These are phyloP conservation scores for Pichia ethanolica DNA, from an alignment of 805 yeast species.

Conservation along the genomic window DNA sequence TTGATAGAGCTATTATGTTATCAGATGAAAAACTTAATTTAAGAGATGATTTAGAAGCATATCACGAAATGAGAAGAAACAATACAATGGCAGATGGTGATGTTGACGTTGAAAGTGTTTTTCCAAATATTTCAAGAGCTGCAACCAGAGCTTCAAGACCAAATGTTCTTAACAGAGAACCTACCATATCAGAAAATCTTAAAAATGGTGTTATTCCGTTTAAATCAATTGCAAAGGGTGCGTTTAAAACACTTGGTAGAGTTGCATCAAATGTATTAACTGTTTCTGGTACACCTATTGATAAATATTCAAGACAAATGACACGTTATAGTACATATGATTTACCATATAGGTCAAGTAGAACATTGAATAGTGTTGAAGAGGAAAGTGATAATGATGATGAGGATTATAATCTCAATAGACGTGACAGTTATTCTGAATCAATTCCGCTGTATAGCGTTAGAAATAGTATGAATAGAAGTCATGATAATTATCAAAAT, in stretches of 20 bases:
- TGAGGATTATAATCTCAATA: not conserved
- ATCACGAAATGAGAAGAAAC: conserved; percentile 30
- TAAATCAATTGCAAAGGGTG: not conserved
- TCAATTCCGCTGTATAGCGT: too few relatives aligned
- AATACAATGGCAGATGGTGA: conserved; percentile 13
- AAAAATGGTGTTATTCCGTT: conserved; percentile 8
- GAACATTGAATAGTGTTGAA: not conserved
- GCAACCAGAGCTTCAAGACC: conserved; percentile 1
- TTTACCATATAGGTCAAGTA: not conserved
- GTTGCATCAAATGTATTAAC: conserved; percentile 7
- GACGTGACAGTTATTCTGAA: too few relatives aligned
- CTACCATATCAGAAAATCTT: conserved; percentile 6
- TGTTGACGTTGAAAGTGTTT: not conserved
- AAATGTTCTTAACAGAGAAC: not conserved
- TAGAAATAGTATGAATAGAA: too few relatives aligned
- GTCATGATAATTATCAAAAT: too few relatives aligned
- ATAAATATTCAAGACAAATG: conserved; percentile 6
- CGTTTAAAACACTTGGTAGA: conserved; percentile 2
- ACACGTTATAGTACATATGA: conserved; percentile 5
- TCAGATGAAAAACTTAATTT: conserved; percentile 60
- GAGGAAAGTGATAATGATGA: not conserved
- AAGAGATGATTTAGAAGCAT: conserved; percentile 55
- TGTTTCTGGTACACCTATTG: conserved; percentile 6
- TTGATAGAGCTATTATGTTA: conserved; percentile 89
- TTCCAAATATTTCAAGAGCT: conserved; percentile 6